phyloP scores from a whole-genome alignment of 1,139 yeast species.

The Blastobotrys petasosporus region DNA sequence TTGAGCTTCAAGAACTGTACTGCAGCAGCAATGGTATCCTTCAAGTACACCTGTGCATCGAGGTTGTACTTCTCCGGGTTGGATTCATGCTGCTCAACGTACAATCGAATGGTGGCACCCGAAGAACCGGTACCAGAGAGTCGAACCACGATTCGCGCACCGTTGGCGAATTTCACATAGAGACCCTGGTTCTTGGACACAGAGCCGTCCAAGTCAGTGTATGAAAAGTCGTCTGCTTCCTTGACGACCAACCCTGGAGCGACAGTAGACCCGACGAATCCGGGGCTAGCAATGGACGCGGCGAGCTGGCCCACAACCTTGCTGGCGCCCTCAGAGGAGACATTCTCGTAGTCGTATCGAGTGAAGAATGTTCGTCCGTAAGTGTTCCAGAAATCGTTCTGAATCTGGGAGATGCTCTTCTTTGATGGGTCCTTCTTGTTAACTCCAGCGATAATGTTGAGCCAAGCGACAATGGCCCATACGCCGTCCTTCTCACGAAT shows the following conservation, averaged over 20 bases:
- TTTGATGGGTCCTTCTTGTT: conserved; percentile 45
- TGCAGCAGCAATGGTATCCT: conserved; percentile 56
- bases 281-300: conserved; percentile 17
- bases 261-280: conserved; percentile 44
- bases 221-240: conserved; percentile 84
- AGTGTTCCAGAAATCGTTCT: conserved; percentile 78
- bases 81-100: conserved; percentile 74
- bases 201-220: conserved; percentile 92
- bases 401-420: conserved; percentile 72
- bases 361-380: conserved; percentile 98
- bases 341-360: conserved; percentile 89
- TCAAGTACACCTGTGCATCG: conserved; percentile 66
- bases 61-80: conserved; percentile 48
- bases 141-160: conserved; percentile 83
- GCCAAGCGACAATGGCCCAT: conserved; percentile 98
- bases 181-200: conserved; percentile 91
- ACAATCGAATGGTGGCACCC: conserved; percentile 94
- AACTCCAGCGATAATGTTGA: conserved; percentile 84
- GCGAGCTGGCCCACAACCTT: conserved; percentile 58
- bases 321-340: conserved; percentile 67
- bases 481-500: conserved; percentile 96
- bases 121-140: conserved; percentile 97
- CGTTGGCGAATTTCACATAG: conserved; percentile 72
- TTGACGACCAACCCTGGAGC: conserved; percentile 48
- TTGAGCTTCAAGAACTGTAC: conserved; percentile 65